These are phyloP conservation scores for Alectoria sarmentosa DNA, from an alignment of 495 filamentous ascomycete genomes.

Conservation along the genomic window DNA sequence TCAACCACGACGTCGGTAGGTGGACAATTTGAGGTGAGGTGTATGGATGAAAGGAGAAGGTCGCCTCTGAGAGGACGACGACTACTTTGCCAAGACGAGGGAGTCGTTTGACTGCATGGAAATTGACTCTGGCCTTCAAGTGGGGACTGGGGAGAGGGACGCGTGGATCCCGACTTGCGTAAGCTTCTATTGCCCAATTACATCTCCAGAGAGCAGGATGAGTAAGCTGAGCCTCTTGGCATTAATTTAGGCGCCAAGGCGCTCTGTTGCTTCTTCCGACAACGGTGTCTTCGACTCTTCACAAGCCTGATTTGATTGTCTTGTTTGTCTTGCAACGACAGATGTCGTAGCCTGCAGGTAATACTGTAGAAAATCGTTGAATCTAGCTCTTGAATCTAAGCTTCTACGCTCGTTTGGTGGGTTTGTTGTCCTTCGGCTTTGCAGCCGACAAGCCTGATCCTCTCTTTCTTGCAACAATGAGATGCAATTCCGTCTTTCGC, in stretches of 20 bases:
- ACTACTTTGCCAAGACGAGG: not conserved
- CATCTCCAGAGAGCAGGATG: not conserved
- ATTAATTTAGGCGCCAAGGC: not conserved
- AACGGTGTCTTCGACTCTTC: no score
- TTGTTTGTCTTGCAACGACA: no score
- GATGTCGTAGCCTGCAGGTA: no score
- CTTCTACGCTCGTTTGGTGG: no score
- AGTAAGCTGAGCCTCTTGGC: not conserved
- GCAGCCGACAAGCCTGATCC: not conserved
- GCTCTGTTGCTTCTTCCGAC: not conserved
- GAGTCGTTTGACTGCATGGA: not conserved
- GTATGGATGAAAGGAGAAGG: not conserved
- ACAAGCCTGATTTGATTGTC: no score
- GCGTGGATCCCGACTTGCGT: constrained; percentile 11
- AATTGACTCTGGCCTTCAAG: not conserved
- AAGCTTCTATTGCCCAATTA: not conserved
- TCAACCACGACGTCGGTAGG: not conserved
- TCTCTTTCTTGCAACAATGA: not conserved
- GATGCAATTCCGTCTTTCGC: not conserved
- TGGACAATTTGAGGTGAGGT: not conserved
- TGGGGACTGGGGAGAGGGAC: not conserved
- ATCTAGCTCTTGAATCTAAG: no score
- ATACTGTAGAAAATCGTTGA: no score
- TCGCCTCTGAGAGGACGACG: not conserved
- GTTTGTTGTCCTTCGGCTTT: not conserved